phyloP scores from a whole-genome alignment of 2,329 filamentous ascomycete species.

The Rhexocercosporidium sp. region DNA sequence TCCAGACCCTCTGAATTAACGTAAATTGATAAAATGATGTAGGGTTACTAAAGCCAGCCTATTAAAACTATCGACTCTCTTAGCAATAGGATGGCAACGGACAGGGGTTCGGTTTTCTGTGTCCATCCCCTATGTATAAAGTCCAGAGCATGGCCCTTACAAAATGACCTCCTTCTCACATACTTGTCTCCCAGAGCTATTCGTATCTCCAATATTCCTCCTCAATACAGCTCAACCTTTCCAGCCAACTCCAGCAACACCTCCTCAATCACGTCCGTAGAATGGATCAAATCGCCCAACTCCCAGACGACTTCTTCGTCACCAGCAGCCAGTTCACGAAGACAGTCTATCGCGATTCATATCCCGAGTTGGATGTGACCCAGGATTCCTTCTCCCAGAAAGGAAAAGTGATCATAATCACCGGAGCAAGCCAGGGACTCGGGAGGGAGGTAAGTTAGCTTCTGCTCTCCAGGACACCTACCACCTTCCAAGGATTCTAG shows the following conservation, averaged over 20 bases:
- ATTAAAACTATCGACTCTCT: too few relatives aligned
- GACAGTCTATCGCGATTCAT: constrained; percentile 16
- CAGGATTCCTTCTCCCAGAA: constrained; percentile 23
- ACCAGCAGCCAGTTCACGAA: constrained; percentile 19
- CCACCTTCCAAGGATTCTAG: too few relatives aligned
- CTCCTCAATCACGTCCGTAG: too few relatives aligned
- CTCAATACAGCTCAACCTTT: neutral
- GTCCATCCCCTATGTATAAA: too few relatives aligned
- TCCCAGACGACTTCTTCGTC: constrained; percentile 25
- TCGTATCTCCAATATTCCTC: neutral
- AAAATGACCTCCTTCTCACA: neutral
- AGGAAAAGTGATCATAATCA: constrained; percentile 42
- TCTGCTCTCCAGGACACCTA: neutral
- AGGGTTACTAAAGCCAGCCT: too few relatives aligned
- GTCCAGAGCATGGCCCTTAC: too few relatives aligned
- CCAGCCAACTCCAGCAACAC: neutral
- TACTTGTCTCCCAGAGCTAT: neutral
- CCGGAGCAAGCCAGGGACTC: constrained; percentile 48
- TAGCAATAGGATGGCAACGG: too few relatives aligned
- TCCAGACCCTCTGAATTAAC: too few relatives aligned
- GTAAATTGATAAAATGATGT: too few relatives aligned
- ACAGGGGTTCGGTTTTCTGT: too few relatives aligned
- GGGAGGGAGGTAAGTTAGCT: constrained; percentile 27
- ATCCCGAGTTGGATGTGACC: constrained; percentile 15
- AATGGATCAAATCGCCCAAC: constrained; percentile 17